Conservation (phyloP, 257 asterid genomes). For the Galeopsis tetrahit region DNA sequence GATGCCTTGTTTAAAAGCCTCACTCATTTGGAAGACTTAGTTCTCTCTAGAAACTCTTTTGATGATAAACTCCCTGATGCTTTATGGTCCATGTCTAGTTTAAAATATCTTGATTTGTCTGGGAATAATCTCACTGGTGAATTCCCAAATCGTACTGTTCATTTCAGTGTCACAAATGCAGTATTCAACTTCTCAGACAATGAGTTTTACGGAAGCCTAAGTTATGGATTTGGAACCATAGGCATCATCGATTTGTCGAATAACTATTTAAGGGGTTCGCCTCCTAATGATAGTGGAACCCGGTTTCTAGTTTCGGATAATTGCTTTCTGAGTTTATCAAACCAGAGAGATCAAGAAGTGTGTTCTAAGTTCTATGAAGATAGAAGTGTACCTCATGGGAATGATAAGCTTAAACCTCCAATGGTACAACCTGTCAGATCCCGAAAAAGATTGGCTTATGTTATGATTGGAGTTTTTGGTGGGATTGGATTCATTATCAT, state of each 20-base stretch:
- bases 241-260: constrained; percentile 50
- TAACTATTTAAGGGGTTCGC: constrained; percentile 61
- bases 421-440: background rate
- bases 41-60: constrained; percentile 43
- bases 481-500: constrained; percentile 53
- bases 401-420: constrained; percentile 22
- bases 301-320: constrained; percentile 38
- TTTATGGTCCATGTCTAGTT: constrained; percentile 41
- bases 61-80: constrained; percentile 44
- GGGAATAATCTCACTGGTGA: constrained; percentile 62
- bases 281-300: constrained; percentile 32
- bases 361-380: constrained; percentile 53
- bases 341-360: constrained; percentile 45
- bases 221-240: constrained; percentile 27
- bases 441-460: constrained; percentile 32
- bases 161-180: constrained; percentile 31
- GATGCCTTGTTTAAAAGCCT: constrained; percentile 39
- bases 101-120: constrained; percentile 57
- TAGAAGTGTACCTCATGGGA: constrained; percentile 30
- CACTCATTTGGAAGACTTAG: constrained; percentile 37
- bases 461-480: constrained; percentile 64
- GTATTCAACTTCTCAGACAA: constrained; percentile 66
- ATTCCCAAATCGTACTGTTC: constrained; percentile 34
- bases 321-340: constrained; percentile 41
- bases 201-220: constrained; percentile 61